A percentile compares a stretch with the other conserved stretches of the same genome.
Conservation (phyloP, 495 filamentous ascomycete genomes). For the Sporormia fimetaria region DNA sequence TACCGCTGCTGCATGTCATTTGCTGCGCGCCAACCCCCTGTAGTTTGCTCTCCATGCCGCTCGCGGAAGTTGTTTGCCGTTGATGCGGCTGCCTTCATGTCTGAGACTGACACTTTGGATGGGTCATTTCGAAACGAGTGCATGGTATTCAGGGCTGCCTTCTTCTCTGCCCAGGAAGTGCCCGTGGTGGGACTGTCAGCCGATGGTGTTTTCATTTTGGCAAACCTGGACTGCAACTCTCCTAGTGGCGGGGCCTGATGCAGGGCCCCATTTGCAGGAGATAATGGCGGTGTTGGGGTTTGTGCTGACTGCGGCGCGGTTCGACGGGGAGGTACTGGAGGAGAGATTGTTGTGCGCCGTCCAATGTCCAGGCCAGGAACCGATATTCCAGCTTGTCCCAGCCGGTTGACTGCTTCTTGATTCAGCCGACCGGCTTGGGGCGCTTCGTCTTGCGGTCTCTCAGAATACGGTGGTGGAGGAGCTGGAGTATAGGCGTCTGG, state of each 20-base stretch:
- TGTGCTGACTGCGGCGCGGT: slow-evolving; percentile 8
- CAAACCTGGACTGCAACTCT: slow-evolving; percentile 60
- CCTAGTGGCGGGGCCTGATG: slow-evolving; percentile 36
- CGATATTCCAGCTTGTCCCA: slow-evolving; percentile 67
- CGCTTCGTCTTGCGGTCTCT: slow-evolving; percentile 26
- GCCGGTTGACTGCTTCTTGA: slow-evolving; percentile 52
- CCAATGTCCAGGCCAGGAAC: slow-evolving; percentile 76
- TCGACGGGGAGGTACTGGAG: slow-evolving; percentile 22
- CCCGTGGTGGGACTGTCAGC: slow-evolving; percentile 34
- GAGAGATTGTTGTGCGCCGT: slow-evolving; percentile 23
- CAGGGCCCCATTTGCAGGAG: slow-evolving; percentile 8
- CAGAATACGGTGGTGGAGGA: slow-evolving; percentile 45
- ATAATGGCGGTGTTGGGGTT: too few relatives aligned
- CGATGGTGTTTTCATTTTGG: slow-evolving; percentile 38
- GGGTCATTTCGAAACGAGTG: slow-evolving; percentile 45
- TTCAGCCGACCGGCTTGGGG: slow-evolving; percentile 45
- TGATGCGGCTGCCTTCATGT: slow-evolving; percentile 43
- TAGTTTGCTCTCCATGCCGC: slow-evolving; percentile 59
- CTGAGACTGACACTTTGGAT: slow-evolving; percentile 45
- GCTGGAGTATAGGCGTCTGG: slow-evolving; percentile 36
- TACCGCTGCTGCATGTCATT: slow-evolving; percentile 46
- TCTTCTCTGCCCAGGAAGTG: slow-evolving; percentile 52
- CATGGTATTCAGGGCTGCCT: slow-evolving; percentile 48
- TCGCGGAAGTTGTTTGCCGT: slow-evolving; percentile 63
- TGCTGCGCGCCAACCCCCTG: slow-evolving; percentile 50